Percentiles rank a stretch among this genome's conserved stretches.
phyloP scores from a whole-genome alignment of 495 filamentous ascomycete genomes.

The Penicillium lagena region DNA sequence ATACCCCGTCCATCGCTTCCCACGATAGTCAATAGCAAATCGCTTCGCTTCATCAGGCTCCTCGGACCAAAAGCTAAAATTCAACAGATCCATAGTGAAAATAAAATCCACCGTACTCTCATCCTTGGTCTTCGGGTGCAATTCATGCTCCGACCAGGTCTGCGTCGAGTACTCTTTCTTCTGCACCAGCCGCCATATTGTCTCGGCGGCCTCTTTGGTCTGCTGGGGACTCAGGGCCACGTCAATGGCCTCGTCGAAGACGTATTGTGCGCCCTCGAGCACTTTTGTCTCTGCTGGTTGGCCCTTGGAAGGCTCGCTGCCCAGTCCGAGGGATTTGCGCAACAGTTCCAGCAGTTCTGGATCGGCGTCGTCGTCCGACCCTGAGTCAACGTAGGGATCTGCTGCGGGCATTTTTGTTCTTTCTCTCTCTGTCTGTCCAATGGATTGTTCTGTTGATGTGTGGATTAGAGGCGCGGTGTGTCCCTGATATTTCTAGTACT shows the following conservation, averaged over 20 bases:
- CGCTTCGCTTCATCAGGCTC: slow-evolving; percentile 50
- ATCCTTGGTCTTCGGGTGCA: slow-evolving; percentile 80
- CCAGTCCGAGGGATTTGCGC: slow-evolving; percentile 66
- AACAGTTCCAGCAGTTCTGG: slow-evolving; percentile 82
- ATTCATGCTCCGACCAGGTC: slow-evolving; percentile 79
- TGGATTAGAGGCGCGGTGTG: no score
- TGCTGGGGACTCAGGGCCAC: slow-evolving; percentile 74
- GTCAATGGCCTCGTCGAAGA: slow-evolving; percentile 91
- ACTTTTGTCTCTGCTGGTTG: slow-evolving; percentile 65
- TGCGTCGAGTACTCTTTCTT: slow-evolving; percentile 75
- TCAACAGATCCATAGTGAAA: slow-evolving; percentile 93
- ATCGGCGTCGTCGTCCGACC: slow-evolving; percentile 82
- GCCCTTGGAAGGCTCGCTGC: slow-evolving; percentile 45
- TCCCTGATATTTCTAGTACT: no score
- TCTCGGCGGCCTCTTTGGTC: slow-evolving; percentile 72
- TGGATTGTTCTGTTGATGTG: no score
- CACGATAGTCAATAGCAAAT: slow-evolving; percentile 76
- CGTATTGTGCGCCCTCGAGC: slow-evolving; percentile 71
- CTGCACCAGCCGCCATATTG: slow-evolving; percentile 75
- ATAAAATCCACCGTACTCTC: slow-evolving; percentile 81
- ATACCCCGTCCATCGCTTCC: slow-evolving; percentile 84
- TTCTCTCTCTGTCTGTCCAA: no score
- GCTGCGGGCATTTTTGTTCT: no score
- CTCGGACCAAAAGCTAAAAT: slow-evolving; percentile 94
- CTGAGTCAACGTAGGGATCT: slow-evolving; percentile 4